Evolutionary conservation across 176 grass and related monocot species (phyloP).

Genomic region (Musa beccarii): DNA sequence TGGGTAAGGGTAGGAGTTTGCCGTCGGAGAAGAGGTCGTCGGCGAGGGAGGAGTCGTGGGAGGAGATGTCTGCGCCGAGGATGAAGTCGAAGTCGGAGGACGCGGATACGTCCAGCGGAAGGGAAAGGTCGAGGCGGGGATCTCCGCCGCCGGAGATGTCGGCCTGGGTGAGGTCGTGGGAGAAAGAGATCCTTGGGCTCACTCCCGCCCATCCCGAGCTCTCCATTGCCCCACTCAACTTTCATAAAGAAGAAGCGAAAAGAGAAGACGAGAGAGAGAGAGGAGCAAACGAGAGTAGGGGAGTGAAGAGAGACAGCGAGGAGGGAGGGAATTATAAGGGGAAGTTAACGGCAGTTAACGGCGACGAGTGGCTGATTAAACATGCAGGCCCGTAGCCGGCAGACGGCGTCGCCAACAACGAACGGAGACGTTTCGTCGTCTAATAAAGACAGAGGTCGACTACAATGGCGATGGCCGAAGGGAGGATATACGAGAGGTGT

Average conservation of each 20-base stretch:
- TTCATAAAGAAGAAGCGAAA: not conserved
- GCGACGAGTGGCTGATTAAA: no score
- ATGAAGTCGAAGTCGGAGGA: constrained; percentile 17
- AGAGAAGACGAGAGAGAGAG: not conserved
- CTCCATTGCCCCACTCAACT: not conserved
- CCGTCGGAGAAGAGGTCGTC: constrained; percentile 26
- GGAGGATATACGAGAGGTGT: no score
- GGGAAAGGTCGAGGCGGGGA: not conserved
- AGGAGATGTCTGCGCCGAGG: not conserved
- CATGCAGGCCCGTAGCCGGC: no score
- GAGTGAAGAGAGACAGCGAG: not conserved
- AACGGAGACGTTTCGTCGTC: no score
- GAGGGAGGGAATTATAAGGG: not conserved
- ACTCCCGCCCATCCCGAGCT: not conserved
- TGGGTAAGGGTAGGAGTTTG: constrained; percentile 16
- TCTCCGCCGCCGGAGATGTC: not conserved
- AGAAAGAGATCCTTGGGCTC: constrained; percentile 17
- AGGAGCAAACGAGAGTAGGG: not conserved
- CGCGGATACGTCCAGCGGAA: not conserved
- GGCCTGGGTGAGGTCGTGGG: constrained; percentile 2
- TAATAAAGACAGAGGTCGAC: no score
- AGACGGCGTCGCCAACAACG: no score
- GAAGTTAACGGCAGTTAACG: no score
- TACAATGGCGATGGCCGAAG: no score
- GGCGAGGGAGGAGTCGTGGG: constrained; percentile 9